Evolutionary conservation across 129 eudicot genomes (phyloP).

Genomic region (Chrysanthemum makinoi): DNA sequence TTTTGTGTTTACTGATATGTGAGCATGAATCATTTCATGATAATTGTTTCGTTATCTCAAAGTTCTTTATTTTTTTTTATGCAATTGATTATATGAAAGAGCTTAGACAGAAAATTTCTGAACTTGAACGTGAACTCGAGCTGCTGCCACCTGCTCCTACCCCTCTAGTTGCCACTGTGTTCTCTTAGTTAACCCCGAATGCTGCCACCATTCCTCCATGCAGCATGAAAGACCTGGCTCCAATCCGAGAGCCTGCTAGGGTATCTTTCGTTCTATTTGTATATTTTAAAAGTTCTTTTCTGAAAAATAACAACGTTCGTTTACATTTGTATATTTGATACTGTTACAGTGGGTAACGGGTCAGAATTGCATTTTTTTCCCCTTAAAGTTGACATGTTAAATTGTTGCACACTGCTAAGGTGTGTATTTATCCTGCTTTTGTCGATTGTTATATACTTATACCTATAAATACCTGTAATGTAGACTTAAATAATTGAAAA

Average conservation of each 20-base stretch:
- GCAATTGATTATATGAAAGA: slow-evolving; percentile 83
- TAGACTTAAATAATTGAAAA: slow-evolving; percentile 17
- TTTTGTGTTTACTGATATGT: too few species aligned
- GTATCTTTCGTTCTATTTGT: slow-evolving; percentile 23
- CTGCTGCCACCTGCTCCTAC: slow-evolving; percentile 34
- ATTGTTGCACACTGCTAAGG: too few species aligned
- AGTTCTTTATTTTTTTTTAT: slow-evolving; percentile 4
- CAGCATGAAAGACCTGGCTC: slow-evolving; percentile 55
- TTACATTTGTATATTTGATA: too few species aligned
- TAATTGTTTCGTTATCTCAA: too few species aligned
- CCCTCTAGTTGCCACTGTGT: slow-evolving; percentile 24
- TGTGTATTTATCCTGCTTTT: too few species aligned
- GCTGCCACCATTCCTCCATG: slow-evolving; percentile 38
- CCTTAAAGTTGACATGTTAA: too few species aligned
- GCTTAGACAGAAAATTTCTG: slow-evolving; percentile 57
- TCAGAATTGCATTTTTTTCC: too few species aligned
- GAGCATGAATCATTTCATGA: too few species aligned
- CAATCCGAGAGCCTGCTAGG: slow-evolving; percentile 51
- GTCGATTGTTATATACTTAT: too few species aligned
- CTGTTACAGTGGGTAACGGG: too few species aligned
- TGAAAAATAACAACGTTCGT: too few species aligned
- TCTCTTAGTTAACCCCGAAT: slow-evolving; percentile 35
- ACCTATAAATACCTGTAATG: not conserved
- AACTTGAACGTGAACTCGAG: slow-evolving; percentile 64
- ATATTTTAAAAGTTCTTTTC: too few species aligned